These are phyloP conservation scores for Solanum appendiculatum DNA, from an alignment of 257 asterid species.

Conservation along the genomic window DNA sequence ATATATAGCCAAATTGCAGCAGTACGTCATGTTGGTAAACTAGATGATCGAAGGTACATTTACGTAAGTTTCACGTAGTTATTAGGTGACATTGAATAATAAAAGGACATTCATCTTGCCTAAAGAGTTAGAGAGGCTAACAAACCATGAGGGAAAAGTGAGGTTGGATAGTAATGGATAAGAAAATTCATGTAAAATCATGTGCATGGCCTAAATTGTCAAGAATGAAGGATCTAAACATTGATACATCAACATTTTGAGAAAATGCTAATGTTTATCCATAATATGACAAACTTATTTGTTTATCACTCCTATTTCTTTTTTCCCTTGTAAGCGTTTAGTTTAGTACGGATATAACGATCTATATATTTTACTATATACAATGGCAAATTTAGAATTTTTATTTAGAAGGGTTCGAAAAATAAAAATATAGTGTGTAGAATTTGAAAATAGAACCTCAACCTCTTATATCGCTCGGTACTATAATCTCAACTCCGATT, in stretches of 20 bases:
- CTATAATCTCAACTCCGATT: background rate
- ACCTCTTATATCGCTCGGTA: background rate
- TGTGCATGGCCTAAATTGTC: background rate
- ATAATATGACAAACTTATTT: background rate
- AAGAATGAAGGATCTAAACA: background rate
- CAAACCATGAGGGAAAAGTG: background rate
- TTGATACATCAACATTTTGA: background rate
- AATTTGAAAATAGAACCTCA: background rate
- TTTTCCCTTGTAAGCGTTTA: background rate
- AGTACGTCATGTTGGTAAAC: background rate
- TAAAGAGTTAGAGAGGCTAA: background rate
- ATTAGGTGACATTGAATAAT: background rate
- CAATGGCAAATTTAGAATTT: accelerated
- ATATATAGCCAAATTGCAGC: too few species aligned
- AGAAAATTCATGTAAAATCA: background rate
- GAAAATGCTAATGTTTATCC: background rate
- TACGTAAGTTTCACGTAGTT: background rate
- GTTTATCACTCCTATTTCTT: too few species aligned
- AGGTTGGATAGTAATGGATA: background rate
- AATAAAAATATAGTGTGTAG: background rate
- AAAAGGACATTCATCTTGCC: background rate
- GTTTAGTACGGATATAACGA: background rate
- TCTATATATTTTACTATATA: background rate
- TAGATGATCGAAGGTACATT: background rate
- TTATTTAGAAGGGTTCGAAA: background rate